Evolutionary conservation across 352 stramenopile genomes (phyloP).

Genomic region (Salisapilia sapeloensis): DNA sequence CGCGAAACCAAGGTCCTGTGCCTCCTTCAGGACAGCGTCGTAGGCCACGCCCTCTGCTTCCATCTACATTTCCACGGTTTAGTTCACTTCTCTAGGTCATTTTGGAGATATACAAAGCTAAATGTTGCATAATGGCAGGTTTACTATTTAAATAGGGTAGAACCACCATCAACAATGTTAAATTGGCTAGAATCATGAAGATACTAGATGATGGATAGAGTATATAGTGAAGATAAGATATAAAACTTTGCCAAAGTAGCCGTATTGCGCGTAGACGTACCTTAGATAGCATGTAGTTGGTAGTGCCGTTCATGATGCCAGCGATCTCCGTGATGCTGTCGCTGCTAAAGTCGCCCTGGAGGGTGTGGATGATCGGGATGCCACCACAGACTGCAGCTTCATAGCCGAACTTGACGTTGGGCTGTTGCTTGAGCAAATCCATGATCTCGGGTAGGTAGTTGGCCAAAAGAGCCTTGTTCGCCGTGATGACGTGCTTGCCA

Average conservation of each 20-base stretch:
- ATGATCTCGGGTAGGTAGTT: slow-evolving; percentile 88
- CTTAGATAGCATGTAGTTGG: slow-evolving; percentile 97
- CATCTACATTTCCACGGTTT: slow-evolving; percentile 53
- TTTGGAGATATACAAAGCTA: background rate
- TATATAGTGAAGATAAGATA: too few relatives aligned
- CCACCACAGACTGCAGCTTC: slow-evolving; percentile 93
- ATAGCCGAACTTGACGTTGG: slow-evolving; percentile 82
- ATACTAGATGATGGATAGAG: too few relatives aligned
- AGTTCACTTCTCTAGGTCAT: background rate
- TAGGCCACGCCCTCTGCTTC: slow-evolving; percentile 86
- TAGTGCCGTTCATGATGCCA: slow-evolving; percentile 96
- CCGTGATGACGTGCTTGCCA: slow-evolving; percentile 93
- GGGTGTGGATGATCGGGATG: slow-evolving; percentile 93
- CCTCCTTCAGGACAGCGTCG: slow-evolving; percentile 85
- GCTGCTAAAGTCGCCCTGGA: slow-evolving; percentile 86
- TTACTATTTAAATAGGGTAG: too few relatives aligned
- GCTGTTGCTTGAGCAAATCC: slow-evolving; percentile 58
- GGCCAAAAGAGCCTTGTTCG: slow-evolving; percentile 94
- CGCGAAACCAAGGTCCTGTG: slow-evolving; percentile 84
- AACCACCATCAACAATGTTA: too few relatives aligned
- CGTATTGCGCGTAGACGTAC: too few relatives aligned
- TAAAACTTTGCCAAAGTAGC: too few relatives aligned
- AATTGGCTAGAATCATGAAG: too few relatives aligned
- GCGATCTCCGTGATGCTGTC: slow-evolving; percentile 88
- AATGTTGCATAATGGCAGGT: too few relatives aligned